Percentiles rank a stretch among this genome's conserved stretches.
Evolutionary conservation across 495 filamentous ascomycete species (phyloP).

Genomic region (Penicillium dipodomyicola): DNA sequence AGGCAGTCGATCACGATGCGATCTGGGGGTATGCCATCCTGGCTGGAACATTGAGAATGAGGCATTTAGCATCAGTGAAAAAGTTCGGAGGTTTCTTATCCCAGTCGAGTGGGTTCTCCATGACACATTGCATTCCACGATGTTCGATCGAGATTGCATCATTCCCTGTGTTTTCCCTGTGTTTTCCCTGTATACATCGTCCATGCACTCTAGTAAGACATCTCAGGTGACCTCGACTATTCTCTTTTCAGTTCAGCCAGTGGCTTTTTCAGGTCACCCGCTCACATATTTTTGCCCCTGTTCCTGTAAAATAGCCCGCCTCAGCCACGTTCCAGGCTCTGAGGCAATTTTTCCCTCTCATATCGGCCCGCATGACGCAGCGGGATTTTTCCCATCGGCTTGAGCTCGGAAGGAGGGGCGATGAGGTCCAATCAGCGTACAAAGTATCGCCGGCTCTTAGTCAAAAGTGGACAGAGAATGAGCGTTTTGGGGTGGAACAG

Average conservation of each 20-base stretch:
- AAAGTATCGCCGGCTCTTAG: slow-evolving; percentile 27
- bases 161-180: background rate
- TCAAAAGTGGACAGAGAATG: slow-evolving; percentile 18
- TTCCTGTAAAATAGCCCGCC: slow-evolving; percentile 5
- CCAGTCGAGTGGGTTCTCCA: slow-evolving; percentile 7
- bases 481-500: slow-evolving; percentile 12
- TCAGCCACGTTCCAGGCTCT: slow-evolving; percentile 18
- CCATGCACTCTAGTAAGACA: background rate
- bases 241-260: background rate
- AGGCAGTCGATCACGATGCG: slow-evolving; percentile 6
- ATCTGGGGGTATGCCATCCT: slow-evolving; percentile 2
- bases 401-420: slow-evolving; percentile 26
- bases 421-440: slow-evolving; percentile 20
- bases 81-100: background rate
- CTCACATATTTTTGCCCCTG: slow-evolving; percentile 1
- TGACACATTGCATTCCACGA: slow-evolving; percentile 33
- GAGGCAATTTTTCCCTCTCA: slow-evolving; percentile 30
- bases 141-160: slow-evolving; percentile 17
- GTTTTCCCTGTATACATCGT: background rate
- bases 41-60: slow-evolving; percentile 5
- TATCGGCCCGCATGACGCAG: slow-evolving; percentile 37
- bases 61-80: slow-evolving; percentile 13
- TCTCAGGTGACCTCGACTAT: slow-evolving; percentile 5
- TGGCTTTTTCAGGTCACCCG: slow-evolving; percentile 6
- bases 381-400: slow-evolving; percentile 29